phyloP scores from a whole-genome alignment of 2,329 filamentous ascomycete genomes.

The Phaeosphaeriaceae sp. region DNA sequence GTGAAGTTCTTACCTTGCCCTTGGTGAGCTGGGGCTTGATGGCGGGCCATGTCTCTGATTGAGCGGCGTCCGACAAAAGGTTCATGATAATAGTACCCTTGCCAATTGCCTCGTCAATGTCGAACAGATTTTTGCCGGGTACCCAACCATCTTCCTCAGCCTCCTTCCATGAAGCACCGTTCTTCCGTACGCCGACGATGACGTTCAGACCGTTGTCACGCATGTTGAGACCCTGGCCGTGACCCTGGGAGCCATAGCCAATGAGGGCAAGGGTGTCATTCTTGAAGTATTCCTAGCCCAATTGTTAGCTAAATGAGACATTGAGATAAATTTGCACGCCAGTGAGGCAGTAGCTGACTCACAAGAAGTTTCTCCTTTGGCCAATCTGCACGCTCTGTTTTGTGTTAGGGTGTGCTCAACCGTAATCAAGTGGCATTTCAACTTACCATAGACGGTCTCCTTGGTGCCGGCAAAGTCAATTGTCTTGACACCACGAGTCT shows the following conservation, averaged over 20 bases:
- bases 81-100: conserved; percentile 98
- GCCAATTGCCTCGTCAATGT: conserved; percentile 93
- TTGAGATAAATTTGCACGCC: conserved; percentile 17
- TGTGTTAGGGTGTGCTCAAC: conserved; percentile 30
- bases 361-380: conserved; percentile 97
- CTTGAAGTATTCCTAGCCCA: conserved; percentile 92
- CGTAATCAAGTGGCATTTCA: not conserved
- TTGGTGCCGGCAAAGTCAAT: conserved; percentile 97
- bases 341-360: conserved; percentile 54
- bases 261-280: conserved; percentile 98
- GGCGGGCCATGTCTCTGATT: conserved; percentile 97
- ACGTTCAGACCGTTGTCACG: conserved; percentile 99
- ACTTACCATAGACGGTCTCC: conserved; percentile 90
- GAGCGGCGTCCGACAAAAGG: conserved; percentile 94
- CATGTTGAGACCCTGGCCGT: conserved; percentile 99
- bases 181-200: conserved; percentile 98
- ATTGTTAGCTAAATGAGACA: conserved; percentile 33
- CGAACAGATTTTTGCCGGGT: conserved; percentile 97
- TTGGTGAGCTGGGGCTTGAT: conserved; percentile 98
- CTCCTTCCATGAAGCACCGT: conserved; percentile 98
- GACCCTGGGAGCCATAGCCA: conserved; percentile 96
- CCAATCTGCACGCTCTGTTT: conserved; percentile 94
- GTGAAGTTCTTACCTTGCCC: conserved; percentile 76
- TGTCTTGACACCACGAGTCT: conserved; percentile 90
- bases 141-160: conserved; percentile 97